These are phyloP conservation scores for Solanum hybrid DNA, from an alignment of 305 asterid genomes.

Conservation along the genomic window DNA sequence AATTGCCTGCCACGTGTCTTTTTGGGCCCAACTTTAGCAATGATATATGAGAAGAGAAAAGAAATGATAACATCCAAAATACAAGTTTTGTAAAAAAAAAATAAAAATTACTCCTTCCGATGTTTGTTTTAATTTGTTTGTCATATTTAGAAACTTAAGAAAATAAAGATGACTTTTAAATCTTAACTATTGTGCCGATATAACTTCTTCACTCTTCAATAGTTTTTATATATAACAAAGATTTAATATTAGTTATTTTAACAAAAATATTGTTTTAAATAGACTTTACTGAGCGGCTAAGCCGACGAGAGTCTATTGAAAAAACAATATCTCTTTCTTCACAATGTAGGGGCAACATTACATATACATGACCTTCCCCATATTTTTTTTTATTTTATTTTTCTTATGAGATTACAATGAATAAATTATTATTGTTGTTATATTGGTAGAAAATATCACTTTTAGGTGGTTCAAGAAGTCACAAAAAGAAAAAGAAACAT, in stretches of 20 bases:
- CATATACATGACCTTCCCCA: accelerated
- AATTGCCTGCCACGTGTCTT: background rate
- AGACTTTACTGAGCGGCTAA: background rate
- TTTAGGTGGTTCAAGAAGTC: background rate
- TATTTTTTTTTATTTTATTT: too few relatives aligned
- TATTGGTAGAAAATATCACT: background rate
- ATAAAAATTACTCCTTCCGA: too few relatives aligned
- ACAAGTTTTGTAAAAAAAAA: background rate
- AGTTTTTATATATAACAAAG: background rate
- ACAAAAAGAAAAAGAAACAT: background rate
- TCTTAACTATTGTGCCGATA: background rate
- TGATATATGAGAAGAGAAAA: background rate
- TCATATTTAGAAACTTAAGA: background rate
- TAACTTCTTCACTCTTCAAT: background rate
- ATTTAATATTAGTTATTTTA: too few relatives aligned
- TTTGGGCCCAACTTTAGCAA: background rate
- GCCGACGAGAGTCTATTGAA: background rate
- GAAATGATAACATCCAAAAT: too few relatives aligned
- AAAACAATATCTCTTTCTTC: background rate
- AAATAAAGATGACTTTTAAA: too few relatives aligned
- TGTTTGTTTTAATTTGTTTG: too few relatives aligned
- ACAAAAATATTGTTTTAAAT: too few relatives aligned
- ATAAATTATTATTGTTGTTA: background rate
- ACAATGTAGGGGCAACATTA: background rate
- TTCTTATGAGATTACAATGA: too few relatives aligned